A percentile compares a stretch with the other conserved stretches of the same genome.
Evolutionary conservation across 352 stramenopile species (phyloP).

Genomic region (Phytophthora foliorum): DNA sequence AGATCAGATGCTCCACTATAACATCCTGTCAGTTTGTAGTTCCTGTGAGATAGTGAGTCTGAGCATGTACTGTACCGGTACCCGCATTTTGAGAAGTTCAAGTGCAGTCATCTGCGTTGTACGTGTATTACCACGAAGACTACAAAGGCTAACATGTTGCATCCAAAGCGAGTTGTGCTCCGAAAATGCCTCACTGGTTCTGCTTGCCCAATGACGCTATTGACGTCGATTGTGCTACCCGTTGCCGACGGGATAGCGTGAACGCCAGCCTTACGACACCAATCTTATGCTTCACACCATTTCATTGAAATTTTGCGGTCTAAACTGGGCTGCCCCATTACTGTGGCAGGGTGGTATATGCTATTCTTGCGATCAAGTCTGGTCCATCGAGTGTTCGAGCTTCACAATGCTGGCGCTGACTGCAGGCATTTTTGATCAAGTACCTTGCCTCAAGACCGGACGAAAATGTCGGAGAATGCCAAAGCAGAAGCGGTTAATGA

Average conservation of each 20-base stretch:
- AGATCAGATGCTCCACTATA: not conserved
- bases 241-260: not conserved
- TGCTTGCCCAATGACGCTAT: not conserved
- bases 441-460: not conserved
- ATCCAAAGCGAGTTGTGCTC: too few species aligned
- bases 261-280: not conserved
- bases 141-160: too few species aligned
- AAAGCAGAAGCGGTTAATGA: constrained; percentile 1
- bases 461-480: constrained; percentile 20
- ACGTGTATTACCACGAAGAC: too few species aligned
- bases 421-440: constrained; percentile 18
- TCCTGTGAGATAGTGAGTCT: constrained; percentile 2
- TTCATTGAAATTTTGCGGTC: not conserved
- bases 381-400: not conserved
- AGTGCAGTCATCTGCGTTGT: too few species aligned
- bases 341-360: not conserved
- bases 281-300: constrained; percentile 1
- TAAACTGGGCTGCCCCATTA: too few species aligned
- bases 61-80: too few species aligned
- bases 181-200: too few species aligned
- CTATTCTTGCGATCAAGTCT: constrained; percentile 26
- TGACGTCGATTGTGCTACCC: not conserved
- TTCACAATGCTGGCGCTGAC: not conserved
- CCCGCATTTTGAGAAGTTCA: not conserved
- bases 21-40: not conserved